Conservation (phyloP, 2,329 filamentous ascomycete genomes). For the Colletotrichum eremochloae region DNA sequence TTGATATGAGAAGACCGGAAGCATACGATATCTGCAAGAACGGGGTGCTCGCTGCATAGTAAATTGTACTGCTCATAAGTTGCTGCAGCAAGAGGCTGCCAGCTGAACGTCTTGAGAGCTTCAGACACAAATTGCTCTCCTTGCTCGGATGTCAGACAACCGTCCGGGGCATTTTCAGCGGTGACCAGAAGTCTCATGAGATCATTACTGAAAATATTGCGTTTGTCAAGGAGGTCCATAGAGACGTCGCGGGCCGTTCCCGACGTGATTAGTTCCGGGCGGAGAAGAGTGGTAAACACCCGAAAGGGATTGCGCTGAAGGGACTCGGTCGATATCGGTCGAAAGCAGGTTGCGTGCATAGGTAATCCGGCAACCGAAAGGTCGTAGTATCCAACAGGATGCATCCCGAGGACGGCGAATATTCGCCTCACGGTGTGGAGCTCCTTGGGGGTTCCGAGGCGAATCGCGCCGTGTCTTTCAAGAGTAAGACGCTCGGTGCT, state of each 20-base stretch:
- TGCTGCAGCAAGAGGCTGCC: constrained; percentile 58
- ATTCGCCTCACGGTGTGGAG: constrained; percentile 58
- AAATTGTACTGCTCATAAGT: constrained; percentile 56
- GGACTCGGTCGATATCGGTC: constrained; percentile 53
- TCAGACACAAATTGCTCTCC: constrained; percentile 56
- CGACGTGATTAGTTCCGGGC: constrained; percentile 56
- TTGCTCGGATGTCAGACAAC: constrained; percentile 48
- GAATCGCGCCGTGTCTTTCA: constrained; percentile 62
- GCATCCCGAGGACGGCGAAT: constrained; percentile 62
- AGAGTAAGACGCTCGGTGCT: constrained; percentile 33
- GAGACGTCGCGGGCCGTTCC: constrained; percentile 51
- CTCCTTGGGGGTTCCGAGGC: constrained; percentile 60
- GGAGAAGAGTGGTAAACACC: constrained; percentile 53
- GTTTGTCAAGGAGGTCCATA: constrained; percentile 49
- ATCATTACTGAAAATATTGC: constrained; percentile 57
- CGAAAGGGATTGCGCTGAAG: constrained; percentile 60
- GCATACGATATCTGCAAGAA: constrained; percentile 62
- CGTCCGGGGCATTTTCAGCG: constrained; percentile 49
- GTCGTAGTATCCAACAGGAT: constrained; percentile 66
- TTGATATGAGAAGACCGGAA: constrained; percentile 64
- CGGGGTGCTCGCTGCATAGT: constrained; percentile 59
- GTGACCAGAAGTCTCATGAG: constrained; percentile 54
- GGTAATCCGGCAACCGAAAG: constrained; percentile 61
- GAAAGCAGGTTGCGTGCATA: constrained; percentile 66
- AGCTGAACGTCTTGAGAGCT: constrained; percentile 61